Percentiles rank a stretch among this genome's conserved stretches.
These are phyloP conservation scores for Rhynchospora pubera DNA, from an alignment of 176 grass and related monocot genomes.

Conservation along the genomic window DNA sequence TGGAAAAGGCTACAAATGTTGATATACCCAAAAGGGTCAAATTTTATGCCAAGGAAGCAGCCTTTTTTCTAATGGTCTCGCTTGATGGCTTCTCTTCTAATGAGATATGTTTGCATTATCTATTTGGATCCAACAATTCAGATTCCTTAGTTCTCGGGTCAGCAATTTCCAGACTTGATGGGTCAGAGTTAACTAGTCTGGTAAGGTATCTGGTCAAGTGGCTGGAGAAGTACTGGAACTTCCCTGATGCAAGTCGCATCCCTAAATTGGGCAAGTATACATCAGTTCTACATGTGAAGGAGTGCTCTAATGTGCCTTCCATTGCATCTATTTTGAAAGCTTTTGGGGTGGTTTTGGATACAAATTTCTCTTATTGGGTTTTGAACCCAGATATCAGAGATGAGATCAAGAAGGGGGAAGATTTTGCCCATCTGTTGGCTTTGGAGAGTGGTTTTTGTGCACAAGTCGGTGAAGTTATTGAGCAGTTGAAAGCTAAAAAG, in stretches of 20 bases:
- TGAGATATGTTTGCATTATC: conserved; percentile 71
- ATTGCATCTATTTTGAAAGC: conserved; percentile 32
- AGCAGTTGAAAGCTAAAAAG: conserved; percentile 28
- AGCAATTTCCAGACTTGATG: conserved; percentile 47
- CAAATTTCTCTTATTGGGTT: conserved; percentile 70
- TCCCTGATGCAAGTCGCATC: conserved; percentile 26
- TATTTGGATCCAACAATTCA: conserved; percentile 45
- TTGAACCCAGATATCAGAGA: conserved; percentile 51
- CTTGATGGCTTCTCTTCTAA: conserved; percentile 55
- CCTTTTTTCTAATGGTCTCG: conserved; percentile 68
- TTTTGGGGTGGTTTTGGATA: conserved; percentile 56
- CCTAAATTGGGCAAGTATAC: conserved; percentile 1
- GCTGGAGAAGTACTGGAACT: conserved; percentile 57
- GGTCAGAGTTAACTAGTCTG: conserved; percentile 46
- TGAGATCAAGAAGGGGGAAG: conserved; percentile 31
- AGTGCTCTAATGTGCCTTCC: conserved; percentile 45
- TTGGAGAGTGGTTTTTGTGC: conserved; percentile 36
- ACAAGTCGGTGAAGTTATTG: conserved; percentile 39
- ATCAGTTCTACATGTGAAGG: conserved; percentile 28
- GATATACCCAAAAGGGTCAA: conserved; percentile 20
- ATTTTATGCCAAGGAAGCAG: conserved; percentile 22
- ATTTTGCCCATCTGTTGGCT: conserved; percentile 34
- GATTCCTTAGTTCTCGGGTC: conserved; percentile 48
- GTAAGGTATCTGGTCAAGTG: conserved; percentile 71
- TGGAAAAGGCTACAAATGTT: conserved; percentile 30